Percentiles rank a stretch among this genome's conserved stretches.
These are phyloP conservation scores for Irpex sp. DNA, from an alignment of 1,284 basidiomycete genomes.

Conservation along the genomic window DNA sequence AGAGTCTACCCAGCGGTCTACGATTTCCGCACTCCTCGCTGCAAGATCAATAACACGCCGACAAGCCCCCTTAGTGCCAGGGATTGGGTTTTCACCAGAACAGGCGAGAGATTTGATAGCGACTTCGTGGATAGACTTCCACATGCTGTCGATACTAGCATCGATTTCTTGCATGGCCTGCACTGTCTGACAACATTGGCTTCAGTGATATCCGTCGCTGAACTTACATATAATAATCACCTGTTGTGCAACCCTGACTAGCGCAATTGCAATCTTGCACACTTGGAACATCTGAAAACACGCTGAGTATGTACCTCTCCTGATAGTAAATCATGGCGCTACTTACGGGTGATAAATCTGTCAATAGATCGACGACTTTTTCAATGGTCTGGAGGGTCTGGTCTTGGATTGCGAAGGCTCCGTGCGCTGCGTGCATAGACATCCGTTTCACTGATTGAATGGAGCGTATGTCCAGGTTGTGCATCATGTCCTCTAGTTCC, in stretches of 20 bases:
- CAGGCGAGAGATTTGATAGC: background rate
- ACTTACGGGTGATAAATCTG: background rate
- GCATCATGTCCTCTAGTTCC: no score
- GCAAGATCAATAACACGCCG: background rate
- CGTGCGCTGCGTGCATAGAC: no score
- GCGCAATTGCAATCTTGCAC: background rate
- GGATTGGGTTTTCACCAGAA: background rate
- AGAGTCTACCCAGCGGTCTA: background rate
- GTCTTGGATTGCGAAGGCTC: no score
- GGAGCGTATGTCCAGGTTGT: no score
- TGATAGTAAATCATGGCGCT: background rate
- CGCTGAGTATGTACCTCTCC: background rate
- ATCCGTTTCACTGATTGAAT: no score
- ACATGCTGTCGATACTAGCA: background rate
- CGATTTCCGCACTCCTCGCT: background rate
- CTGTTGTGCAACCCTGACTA: background rate
- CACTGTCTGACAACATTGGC: no score
- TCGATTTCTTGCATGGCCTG: background rate
- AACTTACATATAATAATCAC: background rate
- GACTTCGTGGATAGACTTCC: background rate
- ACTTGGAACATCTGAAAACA: background rate
- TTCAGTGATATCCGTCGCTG: background rate
- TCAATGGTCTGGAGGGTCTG: no score
- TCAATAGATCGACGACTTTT: background rate
- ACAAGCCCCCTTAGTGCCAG: background rate